A percentile compares a stretch with the other conserved stretches of the same genome.
Evolutionary conservation across 805 yeast species (phyloP).

Genomic region (Lipomyces spencermartinsiae): DNA sequence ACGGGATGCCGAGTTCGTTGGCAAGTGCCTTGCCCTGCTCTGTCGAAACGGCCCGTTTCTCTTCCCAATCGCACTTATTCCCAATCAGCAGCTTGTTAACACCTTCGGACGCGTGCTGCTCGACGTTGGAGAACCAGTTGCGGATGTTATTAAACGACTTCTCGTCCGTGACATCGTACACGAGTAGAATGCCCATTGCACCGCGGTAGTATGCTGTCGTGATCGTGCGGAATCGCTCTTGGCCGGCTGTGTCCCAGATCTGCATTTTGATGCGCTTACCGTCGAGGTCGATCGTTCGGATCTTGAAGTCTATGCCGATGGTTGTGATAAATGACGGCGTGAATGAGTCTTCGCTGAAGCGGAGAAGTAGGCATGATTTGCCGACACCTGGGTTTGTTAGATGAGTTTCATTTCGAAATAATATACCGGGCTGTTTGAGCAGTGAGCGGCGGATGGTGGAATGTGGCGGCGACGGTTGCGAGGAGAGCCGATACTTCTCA

Average conservation of each 20-base stretch:
- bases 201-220: slow-evolving; percentile 98
- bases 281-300: slow-evolving; percentile 91
- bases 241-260: slow-evolving; percentile 99
- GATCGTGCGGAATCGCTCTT: slow-evolving; percentile 96
- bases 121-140: slow-evolving; percentile 94
- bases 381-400: slow-evolving; percentile 67
- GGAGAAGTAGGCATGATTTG: slow-evolving; percentile 87
- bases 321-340: slow-evolving; percentile 97
- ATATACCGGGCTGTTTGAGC: background rate
- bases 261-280: slow-evolving; percentile 93
- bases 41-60: slow-evolving; percentile 73
- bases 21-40: slow-evolving; percentile 94
- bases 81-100: slow-evolving; percentile 95
- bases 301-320: slow-evolving; percentile 97
- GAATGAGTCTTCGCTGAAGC: slow-evolving; percentile 94
- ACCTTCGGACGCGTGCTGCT: slow-evolving; percentile 95
- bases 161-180: slow-evolving; percentile 97
- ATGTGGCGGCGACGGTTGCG: background rate
- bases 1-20: slow-evolving; percentile 82
- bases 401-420: background rate
- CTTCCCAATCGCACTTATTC: slow-evolving; percentile 91
- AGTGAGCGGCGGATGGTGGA: background rate
- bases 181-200: slow-evolving; percentile 96
- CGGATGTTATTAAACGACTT: slow-evolving; percentile 91
- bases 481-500: no score